These are phyloP conservation scores for Vararia minispora DNA, from an alignment of 768 basidiomycete genomes.

Conservation along the genomic window DNA sequence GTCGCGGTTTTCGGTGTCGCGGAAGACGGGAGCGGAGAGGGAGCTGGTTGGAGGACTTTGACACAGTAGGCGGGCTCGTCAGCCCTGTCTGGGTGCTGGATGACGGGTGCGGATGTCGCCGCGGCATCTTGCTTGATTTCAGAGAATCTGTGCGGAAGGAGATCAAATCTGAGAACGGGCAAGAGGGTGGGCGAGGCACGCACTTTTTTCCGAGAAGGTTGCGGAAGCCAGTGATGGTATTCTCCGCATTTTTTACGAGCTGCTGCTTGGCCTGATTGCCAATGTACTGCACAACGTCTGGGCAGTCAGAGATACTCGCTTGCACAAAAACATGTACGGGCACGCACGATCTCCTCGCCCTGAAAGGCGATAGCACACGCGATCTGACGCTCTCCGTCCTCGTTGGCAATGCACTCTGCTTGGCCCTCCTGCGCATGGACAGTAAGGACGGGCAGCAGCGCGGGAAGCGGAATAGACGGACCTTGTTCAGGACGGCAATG, in stretches of 20 bases:
- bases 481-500: conserved; percentile 93
- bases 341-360: conserved; percentile 79
- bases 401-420: conserved; percentile 94
- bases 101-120: conserved; percentile 53
- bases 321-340: conserved; percentile 2
- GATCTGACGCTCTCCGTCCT: conserved; percentile 97
- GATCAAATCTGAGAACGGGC: not conserved
- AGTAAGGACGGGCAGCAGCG: not conserved
- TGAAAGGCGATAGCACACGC: conserved; percentile 87
- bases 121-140: conserved; percentile 48
- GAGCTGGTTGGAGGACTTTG: conserved; percentile 67
- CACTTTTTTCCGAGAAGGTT: conserved; percentile 90
- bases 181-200: conserved; percentile 14
- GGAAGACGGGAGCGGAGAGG: conserved; percentile 46
- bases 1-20: conserved; percentile 40
- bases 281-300: conserved; percentile 55
- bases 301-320: conserved; percentile 1
- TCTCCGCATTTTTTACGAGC: conserved; percentile 87
- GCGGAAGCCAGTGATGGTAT: conserved; percentile 92
- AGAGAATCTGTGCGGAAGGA: conserved; percentile 46
- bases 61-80: conserved; percentile 81
- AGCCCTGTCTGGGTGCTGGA: conserved; percentile 60
- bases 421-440: conserved; percentile 57
- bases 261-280: conserved; percentile 92
- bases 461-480: conserved; percentile 22